Base-by-base conservation (phyloP, 257 asterid genomes). In the Petunia axillaris region DNA sequence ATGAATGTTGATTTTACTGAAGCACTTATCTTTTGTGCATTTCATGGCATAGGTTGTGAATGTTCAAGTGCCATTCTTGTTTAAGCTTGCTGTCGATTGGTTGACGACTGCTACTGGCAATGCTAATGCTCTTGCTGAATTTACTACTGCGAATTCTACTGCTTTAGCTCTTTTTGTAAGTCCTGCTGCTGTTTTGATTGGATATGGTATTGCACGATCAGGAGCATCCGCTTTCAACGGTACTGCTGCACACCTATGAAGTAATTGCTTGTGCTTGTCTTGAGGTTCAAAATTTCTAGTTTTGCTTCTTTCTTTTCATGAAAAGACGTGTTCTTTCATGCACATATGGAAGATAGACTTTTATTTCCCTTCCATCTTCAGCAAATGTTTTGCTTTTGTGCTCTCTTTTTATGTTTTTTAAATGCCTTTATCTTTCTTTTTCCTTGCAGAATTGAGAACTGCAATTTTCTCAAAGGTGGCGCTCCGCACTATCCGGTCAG, bases 51-150 rank as follows among this genome's bases (percentile, higher is more conserved):
- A 96, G 99, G 99, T 96, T 78, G 67, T 96, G 81, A 96, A 94
- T 88, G 97, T 96, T 84, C 99, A 96, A 90, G 99, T 94, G 79
- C 99, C 99, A 7, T 92, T 96, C 90, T 88, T 96, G 91, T 94
- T 96, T 86, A 96, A 96, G 91, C 88, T 94, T 53, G 94, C 99
- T n/a, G 96, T 96, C 84, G 99, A 96, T 84, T 92, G 97, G 97
- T 83, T 96, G 78, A 85, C 97, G 60, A 86, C 95, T 37, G 87
- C 90, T 46, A 82, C 97, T 2, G 97, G 98, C 77, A 92, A 87
- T 84, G 88, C 99, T 9, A 85, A 85, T 74, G 82, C 93, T 77
- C 92, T 96, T 82, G 90, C 98, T 4, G 94, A 88, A 86, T 96
- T 96, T 80, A 86, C 89, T 70, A 88, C 95, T 80, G 93, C 96